Evolutionary conservation across 2,329 filamentous ascomycete species (phyloP), one percentile per base, ranked within the genome.

Genomic region (Pleoardoris graminearum): DNA sequence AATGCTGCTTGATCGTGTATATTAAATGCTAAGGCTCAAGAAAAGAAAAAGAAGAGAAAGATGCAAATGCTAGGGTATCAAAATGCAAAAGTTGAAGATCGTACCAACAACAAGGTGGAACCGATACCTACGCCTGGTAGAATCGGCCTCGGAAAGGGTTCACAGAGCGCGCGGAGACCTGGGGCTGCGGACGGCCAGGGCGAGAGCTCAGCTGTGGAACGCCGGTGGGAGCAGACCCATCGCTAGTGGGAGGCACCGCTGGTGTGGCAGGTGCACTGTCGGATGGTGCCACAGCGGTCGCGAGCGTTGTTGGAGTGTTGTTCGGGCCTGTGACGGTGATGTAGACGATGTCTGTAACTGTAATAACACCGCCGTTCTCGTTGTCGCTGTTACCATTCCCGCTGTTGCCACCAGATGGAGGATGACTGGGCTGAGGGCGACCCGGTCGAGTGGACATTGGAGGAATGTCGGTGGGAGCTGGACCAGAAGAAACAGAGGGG

Each of bases 301-400:
- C 22, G 12, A 39, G 25, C 14, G 45, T 38, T 4, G 37, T 25
- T 14, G 16, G 19, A 12, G 4, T 10, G 30, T 16, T 35, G 21
- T 17, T 23, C 2, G 43, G 38, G 2, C 17, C 53, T 3, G 44
- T 54, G 36, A 54, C 52, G 22, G 52, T 54, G 16, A 54, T 37
- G 10, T 32, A 23, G 27, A 43, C 19, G 22, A 33, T 44, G 11
- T 54, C 43, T 8, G 52, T 55, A 6, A 55, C 53, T 11, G 53
- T 55, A 4, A 55, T 45, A 30, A 38, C 47, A 41, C 17, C 30
- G 30, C 35, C 41, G 42, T 22, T 37, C 7, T 23, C 30, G 23
- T 36, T 36, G 12, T 33, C 33, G 3, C 37, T 17, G 23, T 14
- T 29, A 38, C 17, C 33, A 17, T 36, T 36, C 2, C 33, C 23